phyloP scores from a whole-genome alignment of 441 rosid species.

The Euphorbia schlechtendalii region DNA sequence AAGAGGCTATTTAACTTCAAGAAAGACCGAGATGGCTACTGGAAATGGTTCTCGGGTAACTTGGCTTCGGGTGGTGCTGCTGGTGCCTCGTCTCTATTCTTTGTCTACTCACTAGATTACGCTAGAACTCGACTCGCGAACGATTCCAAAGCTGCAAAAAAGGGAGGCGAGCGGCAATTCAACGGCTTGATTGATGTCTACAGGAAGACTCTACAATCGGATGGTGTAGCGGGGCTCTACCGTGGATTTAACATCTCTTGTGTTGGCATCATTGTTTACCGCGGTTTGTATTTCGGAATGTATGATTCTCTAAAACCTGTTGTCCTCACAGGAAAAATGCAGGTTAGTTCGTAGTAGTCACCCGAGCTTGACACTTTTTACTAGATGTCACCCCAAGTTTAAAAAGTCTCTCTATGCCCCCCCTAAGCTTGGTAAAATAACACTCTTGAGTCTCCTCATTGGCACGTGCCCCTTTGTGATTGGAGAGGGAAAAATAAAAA shows the following conservation, averaged over 20 bases:
- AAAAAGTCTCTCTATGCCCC: too few relatives aligned
- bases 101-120: constrained; percentile 83
- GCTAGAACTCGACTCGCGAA: constrained; percentile 90
- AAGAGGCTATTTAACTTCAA: constrained; percentile 89
- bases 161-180: constrained; percentile 93
- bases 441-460: too few relatives aligned
- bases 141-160: constrained; percentile 85
- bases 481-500: too few relatives aligned
- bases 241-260: constrained; percentile 90
- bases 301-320: constrained; percentile 95
- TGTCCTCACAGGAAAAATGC: constrained; percentile 52
- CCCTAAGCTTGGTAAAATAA: too few relatives aligned
- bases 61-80: constrained; percentile 97
- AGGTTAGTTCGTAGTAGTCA: too few relatives aligned
- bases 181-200: constrained; percentile 82
- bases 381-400: too few relatives aligned
- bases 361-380: too few relatives aligned
- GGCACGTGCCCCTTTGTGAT: too few relatives aligned
- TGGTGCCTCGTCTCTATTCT: constrained; percentile 91
- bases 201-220: constrained; percentile 79
- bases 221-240: constrained; percentile 86
- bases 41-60: constrained; percentile 99
- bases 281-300: constrained; percentile 91
- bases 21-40: constrained; percentile 83
- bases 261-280: constrained; percentile 74